Base-by-base conservation (phyloP, 768 basidiomycete species). In the Pulveroboletus sp. region DNA sequence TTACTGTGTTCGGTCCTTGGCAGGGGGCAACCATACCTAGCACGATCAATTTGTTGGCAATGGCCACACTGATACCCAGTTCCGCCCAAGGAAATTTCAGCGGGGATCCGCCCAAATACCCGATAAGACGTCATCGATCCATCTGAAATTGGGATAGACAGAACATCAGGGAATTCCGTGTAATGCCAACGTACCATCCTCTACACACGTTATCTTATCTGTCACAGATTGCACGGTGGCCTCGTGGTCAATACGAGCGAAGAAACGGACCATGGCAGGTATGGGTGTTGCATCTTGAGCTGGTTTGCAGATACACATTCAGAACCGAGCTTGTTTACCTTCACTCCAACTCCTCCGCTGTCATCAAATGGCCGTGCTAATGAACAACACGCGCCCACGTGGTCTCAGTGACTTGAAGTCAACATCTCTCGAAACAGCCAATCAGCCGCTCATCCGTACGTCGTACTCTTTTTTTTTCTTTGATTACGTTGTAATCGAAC, bases 401-500 rank as follows among this genome's bases (percentile, higher is more conserved):
- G 23, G 20, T 36, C 31, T 23, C 17, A 4, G 19, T 23, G 16
- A n/a, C n/a, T n/a, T n/a, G n/a, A n/a, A n/a, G n/a, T n/a, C n/a
- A n/a, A n/a, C n/a, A n/a, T 35, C 26, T 5, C 12, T 37, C 5
- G 10, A 9, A 23, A 22, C 4, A 10, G 30, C 14, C 12, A 22
- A 30, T 27, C 35, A 40, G 27, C 12, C 34, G 42, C 16, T 55
- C 24, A 24, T 24, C 35, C 3, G 29, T 54, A 20, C 12, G 40
- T 43, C 12, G 16, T n/a, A n/a, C n/a, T n/a, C n/a, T n/a, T n/a
- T n/a, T n/a, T n/a, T n/a, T n/a, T n/a, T n/a, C n/a, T n/a, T n/a
- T n/a, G n/a, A 66, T 6, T 83, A 75, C 53, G 65, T 83, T 36
- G 65, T 77, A 22, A 73, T 84, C 55, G 73, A 76, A 55, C 57